Percentiles rank a stretch among this genome's conserved stretches.
Evolutionary conservation across 768 basidiomycete species (phyloP).

Genomic region (Polyporus arcularius): DNA sequence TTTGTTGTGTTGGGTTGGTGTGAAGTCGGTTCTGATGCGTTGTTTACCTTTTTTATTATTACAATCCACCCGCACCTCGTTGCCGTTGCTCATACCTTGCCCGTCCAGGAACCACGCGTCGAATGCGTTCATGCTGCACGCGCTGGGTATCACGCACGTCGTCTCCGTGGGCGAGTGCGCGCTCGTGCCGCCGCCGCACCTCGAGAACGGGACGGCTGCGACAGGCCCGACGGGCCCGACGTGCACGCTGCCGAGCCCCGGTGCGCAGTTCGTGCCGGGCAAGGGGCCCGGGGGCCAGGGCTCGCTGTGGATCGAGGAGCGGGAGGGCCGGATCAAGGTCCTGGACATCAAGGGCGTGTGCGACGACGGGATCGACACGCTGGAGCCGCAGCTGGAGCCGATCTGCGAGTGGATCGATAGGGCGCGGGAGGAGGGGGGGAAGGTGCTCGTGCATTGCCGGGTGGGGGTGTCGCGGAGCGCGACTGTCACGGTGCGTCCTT

Average conservation of each 20-base stretch:
- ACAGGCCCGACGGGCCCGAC: background rate
- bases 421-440: conserved; percentile 80
- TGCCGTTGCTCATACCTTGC: background rate
- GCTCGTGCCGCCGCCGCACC: conserved; percentile 72
- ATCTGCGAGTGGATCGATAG: conserved; percentile 94
- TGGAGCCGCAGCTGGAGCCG: conserved; percentile 84
- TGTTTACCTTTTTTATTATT: too few relatives aligned
- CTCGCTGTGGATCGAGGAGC: conserved; percentile 85
- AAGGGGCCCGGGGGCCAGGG: conserved; percentile 57
- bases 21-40: conserved; percentile 1
- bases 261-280: conserved; percentile 41
- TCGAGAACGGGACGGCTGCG: conserved; percentile 18
- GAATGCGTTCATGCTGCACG: conserved; percentile 95
- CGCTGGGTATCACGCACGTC: conserved; percentile 94
- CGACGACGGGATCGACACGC: conserved; percentile 95
- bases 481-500: conserved; percentile 75
- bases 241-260: conserved; percentile 19
- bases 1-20: background rate
- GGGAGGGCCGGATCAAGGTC: conserved; percentile 87
- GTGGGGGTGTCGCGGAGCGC: conserved; percentile 98
- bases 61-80: too few relatives aligned
- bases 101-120: conserved; percentile 79
- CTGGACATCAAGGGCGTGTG: conserved; percentile 90
- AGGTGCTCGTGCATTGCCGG: conserved; percentile 94
- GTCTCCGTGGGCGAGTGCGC: conserved; percentile 97